A percentile compares a stretch with the other conserved stretches of the same genome.
phyloP scores from a whole-genome alignment of 163 green algal genomes.

The Trebouxiophyceae sp. region DNA sequence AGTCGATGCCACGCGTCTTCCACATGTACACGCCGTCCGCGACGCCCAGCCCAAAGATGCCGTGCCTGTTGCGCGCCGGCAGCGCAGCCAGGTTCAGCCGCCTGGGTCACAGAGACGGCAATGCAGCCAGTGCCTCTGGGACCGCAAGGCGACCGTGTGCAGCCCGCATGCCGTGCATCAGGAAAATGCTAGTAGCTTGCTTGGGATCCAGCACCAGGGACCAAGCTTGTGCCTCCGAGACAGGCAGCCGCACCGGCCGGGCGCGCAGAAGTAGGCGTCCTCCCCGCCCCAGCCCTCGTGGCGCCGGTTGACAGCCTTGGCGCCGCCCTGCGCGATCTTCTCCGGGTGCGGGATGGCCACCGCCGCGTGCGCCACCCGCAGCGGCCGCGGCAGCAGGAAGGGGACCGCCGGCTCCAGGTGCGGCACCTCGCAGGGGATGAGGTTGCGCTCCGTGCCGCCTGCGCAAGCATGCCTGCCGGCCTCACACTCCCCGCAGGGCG shows the following conservation, averaged over 20 bases:
- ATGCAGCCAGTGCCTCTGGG: too few species aligned
- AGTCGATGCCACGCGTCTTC: conserved; percentile 75
- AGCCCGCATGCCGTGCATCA: background rate
- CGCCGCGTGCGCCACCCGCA: conserved; percentile 37
- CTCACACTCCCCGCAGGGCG: conserved; percentile 48
- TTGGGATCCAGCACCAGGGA: background rate
- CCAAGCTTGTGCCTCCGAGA: too few species aligned
- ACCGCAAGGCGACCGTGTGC: background rate
- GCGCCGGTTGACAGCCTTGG: conserved; percentile 58
- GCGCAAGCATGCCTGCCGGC: conserved; percentile 9
- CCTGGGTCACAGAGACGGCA: too few species aligned
- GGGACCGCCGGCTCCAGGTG: background rate
- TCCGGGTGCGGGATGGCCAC: conserved; percentile 78
- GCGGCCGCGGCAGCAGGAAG: conserved; percentile 15
- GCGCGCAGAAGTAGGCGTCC: conserved; percentile 75
- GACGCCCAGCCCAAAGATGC: conserved; percentile 76
- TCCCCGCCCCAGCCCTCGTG: conserved; percentile 63
- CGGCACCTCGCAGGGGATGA: conserved; percentile 27
- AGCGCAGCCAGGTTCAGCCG: too few species aligned
- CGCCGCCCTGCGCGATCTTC: conserved; percentile 48
- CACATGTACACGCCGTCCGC: conserved; percentile 86
- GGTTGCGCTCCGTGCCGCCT: conserved; percentile 48
- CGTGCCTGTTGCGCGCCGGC: too few species aligned
- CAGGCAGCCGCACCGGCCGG: background rate
- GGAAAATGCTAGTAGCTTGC: background rate